These are phyloP conservation scores for Evernia prunastri DNA, from an alignment of 495 filamentous ascomycete species.

Conservation along the genomic window DNA sequence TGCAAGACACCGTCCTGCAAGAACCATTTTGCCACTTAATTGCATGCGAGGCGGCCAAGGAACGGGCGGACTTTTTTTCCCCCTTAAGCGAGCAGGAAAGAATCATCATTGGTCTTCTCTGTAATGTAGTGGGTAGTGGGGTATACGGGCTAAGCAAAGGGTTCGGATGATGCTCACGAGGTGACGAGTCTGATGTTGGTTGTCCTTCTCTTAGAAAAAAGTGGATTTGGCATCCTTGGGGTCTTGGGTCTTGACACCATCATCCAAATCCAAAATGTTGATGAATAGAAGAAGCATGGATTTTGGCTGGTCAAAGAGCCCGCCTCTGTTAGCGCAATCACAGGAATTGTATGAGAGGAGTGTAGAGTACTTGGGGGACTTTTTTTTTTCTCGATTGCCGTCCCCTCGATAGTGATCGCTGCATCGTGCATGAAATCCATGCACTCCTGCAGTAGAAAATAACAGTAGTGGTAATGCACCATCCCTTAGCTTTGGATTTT, in stretches of 20 bases:
- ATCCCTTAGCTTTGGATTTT: background rate
- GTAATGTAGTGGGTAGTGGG: no score
- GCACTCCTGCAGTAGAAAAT: background rate
- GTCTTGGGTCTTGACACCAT: no score
- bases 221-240: no score
- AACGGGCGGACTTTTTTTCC: background rate
- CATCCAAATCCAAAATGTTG: no score
- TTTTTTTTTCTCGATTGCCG: background rate
- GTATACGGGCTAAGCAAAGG: no score
- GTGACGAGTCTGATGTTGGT: no score
- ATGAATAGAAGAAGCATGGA: background rate
- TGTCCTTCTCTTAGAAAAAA: no score
- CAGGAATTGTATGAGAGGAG: background rate
- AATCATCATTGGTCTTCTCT: no score
- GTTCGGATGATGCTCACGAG: no score
- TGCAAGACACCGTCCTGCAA: background rate
- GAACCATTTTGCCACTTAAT: no score
- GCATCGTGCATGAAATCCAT: background rate
- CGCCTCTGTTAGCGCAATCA: background rate
- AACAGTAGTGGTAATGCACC: background rate
- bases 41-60: background rate
- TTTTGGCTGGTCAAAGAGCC: background rate
- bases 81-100: slow-evolving; percentile 6
- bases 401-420: background rate
- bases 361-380: background rate